These are phyloP conservation scores for Chaetothyriales sp. DNA, from an alignment of 2,329 filamentous ascomycete genomes.

Conservation along the genomic window DNA sequence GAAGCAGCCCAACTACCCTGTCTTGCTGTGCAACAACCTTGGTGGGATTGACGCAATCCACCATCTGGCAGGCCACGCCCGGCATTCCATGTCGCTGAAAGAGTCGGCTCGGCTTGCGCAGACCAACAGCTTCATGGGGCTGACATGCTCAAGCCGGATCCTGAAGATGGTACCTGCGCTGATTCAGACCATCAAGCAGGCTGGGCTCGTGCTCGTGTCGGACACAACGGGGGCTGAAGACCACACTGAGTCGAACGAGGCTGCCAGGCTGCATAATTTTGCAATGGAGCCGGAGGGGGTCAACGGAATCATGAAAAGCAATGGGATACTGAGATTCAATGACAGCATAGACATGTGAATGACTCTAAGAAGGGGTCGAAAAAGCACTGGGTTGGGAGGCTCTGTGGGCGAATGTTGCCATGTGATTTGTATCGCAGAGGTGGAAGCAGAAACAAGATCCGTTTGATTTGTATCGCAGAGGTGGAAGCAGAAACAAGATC, in stretches of 20 bases:
- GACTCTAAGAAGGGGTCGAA: neutral
- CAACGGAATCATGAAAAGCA: slow-evolving; percentile 71
- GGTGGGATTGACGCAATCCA: slow-evolving; percentile 31
- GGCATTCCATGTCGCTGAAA: slow-evolving; percentile 62
- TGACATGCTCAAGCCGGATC: slow-evolving; percentile 78
- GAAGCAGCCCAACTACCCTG: slow-evolving; percentile 96
- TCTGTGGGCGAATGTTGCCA: too few relatives aligned
- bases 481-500: too few relatives aligned
- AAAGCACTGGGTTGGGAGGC: neutral
- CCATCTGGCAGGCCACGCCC: slow-evolving; percentile 29
- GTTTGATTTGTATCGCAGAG: too few relatives aligned
- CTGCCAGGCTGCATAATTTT: slow-evolving; percentile 24
- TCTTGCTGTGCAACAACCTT: slow-evolving; percentile 88
- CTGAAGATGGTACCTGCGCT: slow-evolving; percentile 87
- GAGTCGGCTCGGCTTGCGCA: slow-evolving; percentile 86
- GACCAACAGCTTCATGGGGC: slow-evolving; percentile 94
- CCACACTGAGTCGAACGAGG: slow-evolving; percentile 18
- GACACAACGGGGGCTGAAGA: slow-evolving; percentile 56
- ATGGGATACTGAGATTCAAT: slow-evolving; percentile 83
- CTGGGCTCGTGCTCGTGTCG: slow-evolving; percentile 80
- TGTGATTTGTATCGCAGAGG: too few relatives aligned
- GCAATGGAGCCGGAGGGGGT: slow-evolving; percentile 61
- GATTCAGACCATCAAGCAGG: slow-evolving; percentile 84
- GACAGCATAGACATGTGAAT: slow-evolving; percentile 66
- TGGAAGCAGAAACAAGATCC: too few relatives aligned